Evolutionary conservation across 2,329 filamentous ascomycete species (phyloP).

Genomic region (Oidium heveae): DNA sequence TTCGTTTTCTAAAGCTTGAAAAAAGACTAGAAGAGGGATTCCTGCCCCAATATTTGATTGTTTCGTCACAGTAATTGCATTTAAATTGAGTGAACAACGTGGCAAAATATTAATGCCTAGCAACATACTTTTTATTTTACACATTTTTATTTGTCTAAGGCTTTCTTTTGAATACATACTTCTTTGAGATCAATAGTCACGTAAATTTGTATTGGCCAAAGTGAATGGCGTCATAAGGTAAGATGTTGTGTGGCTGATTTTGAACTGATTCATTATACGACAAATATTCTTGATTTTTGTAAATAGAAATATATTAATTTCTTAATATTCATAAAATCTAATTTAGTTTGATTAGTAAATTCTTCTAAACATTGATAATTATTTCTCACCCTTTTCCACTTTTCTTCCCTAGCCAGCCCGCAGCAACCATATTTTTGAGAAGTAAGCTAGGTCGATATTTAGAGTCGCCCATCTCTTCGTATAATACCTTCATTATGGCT

Average conservation of each 20-base stretch:
- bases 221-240: too few relatives aligned
- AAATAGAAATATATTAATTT: neutral
- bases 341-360: conserved; percentile 4
- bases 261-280: neutral
- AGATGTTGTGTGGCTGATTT: too few relatives aligned
- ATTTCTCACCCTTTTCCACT: conserved; percentile 46
- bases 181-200: too few relatives aligned
- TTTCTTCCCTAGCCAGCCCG: conserved; percentile 96
- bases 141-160: too few relatives aligned
- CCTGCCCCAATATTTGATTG: too few relatives aligned
- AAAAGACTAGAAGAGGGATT: too few relatives aligned
- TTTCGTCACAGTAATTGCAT: too few relatives aligned
- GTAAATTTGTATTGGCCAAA: too few relatives aligned
- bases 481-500: conserved; percentile 87
- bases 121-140: too few relatives aligned
- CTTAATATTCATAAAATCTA: conserved; percentile 14
- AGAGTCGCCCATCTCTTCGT: conserved; percentile 76
- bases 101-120: too few relatives aligned
- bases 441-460: conserved; percentile 85
- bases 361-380: neutral
- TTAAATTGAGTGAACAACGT: too few relatives aligned
- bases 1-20: neutral
- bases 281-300: conserved; percentile 5
- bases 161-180: too few relatives aligned
- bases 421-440: conserved; percentile 86